Evolutionary conservation across 768 basidiomycete species (phyloP).

Genomic region (Trametes elegans): DNA sequence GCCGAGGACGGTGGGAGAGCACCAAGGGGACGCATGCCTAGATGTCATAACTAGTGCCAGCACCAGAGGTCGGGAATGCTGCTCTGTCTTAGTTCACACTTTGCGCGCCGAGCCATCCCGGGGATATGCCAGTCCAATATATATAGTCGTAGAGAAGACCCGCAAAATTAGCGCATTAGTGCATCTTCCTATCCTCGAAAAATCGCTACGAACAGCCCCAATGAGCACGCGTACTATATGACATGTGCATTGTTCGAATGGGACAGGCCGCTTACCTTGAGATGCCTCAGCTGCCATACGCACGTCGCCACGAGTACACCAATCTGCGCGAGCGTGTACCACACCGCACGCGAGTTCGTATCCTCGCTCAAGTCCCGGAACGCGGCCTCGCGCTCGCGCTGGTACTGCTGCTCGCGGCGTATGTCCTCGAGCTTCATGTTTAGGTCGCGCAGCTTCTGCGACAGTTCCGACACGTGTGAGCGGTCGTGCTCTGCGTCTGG

Average conservation of each 20-base stretch:
- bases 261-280: slow-evolving; percentile 59
- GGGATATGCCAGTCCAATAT: slow-evolving; percentile 13
- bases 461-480: slow-evolving; percentile 78
- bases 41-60: too few species aligned
- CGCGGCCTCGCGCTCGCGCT: slow-evolving; percentile 90
- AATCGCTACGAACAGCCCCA: slow-evolving; percentile 51
- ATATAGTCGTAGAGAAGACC: slow-evolving; percentile 15
- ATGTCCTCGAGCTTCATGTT: slow-evolving; percentile 94
- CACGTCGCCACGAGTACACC: slow-evolving; percentile 80
- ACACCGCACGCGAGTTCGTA: slow-evolving; percentile 91
- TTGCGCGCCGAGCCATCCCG: not conserved
- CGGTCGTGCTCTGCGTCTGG: slow-evolving; percentile 87
- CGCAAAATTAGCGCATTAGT: slow-evolving; percentile 36
- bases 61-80: too few species aligned
- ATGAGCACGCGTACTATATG: not conserved
- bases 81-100: too few species aligned
- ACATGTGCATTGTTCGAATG: not conserved
- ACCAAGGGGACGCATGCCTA: too few species aligned
- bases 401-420: slow-evolving; percentile 94
- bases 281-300: slow-evolving; percentile 89
- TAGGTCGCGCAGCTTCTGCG: slow-evolving; percentile 83
- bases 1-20: too few species aligned
- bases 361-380: slow-evolving; percentile 86
- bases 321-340: slow-evolving; percentile 92
- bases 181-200: slow-evolving; percentile 84